Conservation (phyloP, 208 protist genomes). For the Leishmania braziliensis region DNA sequence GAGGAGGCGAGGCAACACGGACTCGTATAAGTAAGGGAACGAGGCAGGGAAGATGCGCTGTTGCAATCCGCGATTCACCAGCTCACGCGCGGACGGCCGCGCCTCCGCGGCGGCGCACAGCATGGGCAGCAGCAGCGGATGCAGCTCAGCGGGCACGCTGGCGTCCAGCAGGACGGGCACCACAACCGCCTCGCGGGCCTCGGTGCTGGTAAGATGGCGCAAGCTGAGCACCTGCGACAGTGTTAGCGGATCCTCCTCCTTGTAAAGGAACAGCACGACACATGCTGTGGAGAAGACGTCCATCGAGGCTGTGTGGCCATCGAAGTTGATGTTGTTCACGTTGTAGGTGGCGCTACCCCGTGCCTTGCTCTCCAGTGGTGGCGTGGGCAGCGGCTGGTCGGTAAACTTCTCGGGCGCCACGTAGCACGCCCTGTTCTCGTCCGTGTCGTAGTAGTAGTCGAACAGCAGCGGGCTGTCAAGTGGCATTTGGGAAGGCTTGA, state of each 20-base stretch:
- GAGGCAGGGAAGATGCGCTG: slow-evolving; percentile 52
- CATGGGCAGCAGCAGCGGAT: slow-evolving; percentile 34
- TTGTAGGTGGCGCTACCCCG: slow-evolving; percentile 28
- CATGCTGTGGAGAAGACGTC: slow-evolving; percentile 85
- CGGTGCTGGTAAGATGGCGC: slow-evolving; percentile 27
- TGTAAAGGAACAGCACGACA: slow-evolving; percentile 71
- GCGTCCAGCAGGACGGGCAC: slow-evolving; percentile 20
- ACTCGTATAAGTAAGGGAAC: slow-evolving; percentile 44
- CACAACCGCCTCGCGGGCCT: slow-evolving; percentile 19
- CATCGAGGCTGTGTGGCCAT: slow-evolving; percentile 72
- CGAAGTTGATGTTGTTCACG: slow-evolving; percentile 61
- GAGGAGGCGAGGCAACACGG: slow-evolving; percentile 56
- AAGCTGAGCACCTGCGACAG: slow-evolving; percentile 67
- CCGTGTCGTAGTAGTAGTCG: slow-evolving; percentile 90
- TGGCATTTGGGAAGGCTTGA: slow-evolving; percentile 75
- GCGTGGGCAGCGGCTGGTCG: slow-evolving; percentile 33
- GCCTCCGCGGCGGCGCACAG: slow-evolving; percentile 34
- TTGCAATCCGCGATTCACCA: slow-evolving; percentile 29
- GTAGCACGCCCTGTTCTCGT: slow-evolving; percentile 79
- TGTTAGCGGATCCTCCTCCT: slow-evolving; percentile 67
- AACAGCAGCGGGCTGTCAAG: slow-evolving; percentile 78
- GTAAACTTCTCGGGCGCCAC: slow-evolving; percentile 89
- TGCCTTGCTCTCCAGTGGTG: slow-evolving; percentile 28
- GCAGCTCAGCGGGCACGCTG: slow-evolving; percentile 13
- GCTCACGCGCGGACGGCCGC: slow-evolving; percentile 48